Conservation (phyloP, 495 filamentous ascomycete species). For the Podospora pseudoanserina region DNA sequence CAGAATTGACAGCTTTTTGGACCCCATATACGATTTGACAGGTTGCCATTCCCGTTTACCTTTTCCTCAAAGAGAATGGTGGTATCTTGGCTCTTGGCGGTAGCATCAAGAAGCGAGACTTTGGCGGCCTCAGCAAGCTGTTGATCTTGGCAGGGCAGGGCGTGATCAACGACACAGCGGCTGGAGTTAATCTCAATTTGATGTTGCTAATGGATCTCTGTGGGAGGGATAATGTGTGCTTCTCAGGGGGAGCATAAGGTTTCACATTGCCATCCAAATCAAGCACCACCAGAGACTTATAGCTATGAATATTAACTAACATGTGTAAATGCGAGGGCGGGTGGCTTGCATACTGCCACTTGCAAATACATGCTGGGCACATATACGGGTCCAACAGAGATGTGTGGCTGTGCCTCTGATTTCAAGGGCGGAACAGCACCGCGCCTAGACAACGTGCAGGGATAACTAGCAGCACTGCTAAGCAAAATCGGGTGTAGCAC, state of each 20-base stretch:
- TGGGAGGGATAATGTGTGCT: no score
- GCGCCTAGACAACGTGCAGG: no score
- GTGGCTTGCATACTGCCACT: no score
- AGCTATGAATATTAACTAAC: not conserved
- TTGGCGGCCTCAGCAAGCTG: no score
- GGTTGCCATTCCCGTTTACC: not conserved
- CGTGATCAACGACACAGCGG: not conserved
- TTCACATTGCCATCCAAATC: not conserved
- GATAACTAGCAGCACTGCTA: no score
- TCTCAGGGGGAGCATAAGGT: not conserved
- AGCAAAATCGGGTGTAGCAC: no score
- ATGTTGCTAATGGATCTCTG: not conserved
- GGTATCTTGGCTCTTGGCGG: not conserved
- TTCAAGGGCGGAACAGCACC: no score
- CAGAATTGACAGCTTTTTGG: no score
- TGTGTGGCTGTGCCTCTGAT: no score
- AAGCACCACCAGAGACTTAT: not conserved
- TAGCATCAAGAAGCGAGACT: not conserved
- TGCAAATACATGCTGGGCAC: no score
- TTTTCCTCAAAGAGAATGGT: not conserved
- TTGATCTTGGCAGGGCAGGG: not conserved
- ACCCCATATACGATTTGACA: no score
- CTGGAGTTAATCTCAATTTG: not conserved
- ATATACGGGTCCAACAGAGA: no score
- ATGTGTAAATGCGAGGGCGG: not conserved